Base-by-base conservation (phyloP, 2,329 filamentous ascomycete species). In the Lizonia empirigonia region DNA sequence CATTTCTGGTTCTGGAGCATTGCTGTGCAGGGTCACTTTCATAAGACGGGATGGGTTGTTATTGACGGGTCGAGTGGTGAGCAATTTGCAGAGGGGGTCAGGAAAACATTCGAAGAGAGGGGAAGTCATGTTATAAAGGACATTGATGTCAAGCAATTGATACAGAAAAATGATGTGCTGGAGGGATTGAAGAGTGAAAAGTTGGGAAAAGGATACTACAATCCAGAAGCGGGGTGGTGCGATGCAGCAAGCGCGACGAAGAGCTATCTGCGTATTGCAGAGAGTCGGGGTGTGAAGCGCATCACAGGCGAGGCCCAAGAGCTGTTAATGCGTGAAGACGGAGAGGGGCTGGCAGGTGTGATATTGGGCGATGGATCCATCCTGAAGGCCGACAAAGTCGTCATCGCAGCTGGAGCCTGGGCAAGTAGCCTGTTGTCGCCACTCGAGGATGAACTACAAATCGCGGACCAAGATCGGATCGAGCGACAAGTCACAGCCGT, bases 11-110 rank as follows among this genome's bases (percentile, higher is more conserved):
- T 78, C 47, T 65, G 62, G 62, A 59, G 50, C n/a, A 65, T 64
- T 23, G 60, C 60, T 2, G 57, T 61, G 1, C 59, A 62, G 29
- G 62, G 62, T 0, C 62, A 65, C 33, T 87, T 85, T 63, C 81
- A 86, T 64, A 78, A 82, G 62, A 82, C 79, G 0, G 85, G 85
- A 0, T 82, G 85, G 72, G 78, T 84, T 47, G 82, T 65, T 77
- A 73, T 79, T 83, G 62, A 81, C 78, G 56, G 55, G 1, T 75
- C 80, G 34, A 76, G 73, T 26, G 73, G 63, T 2, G 74, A 76
- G 48, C 74, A 78, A 36, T 76, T 82, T 50, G 78, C 78, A 2
- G 72, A 77, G 29, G 72, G 79, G 0, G 83, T 86, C 30, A 73
- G 81, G 10, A 68, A 77, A 53, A 83, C 85, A 49, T 83, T 85